A percentile compares a stretch with the other conserved stretches of the same genome.
These are phyloP conservation scores for Gracilariopsis chorda DNA, from an alignment of 23 red algal species.

Conservation along the genomic window DNA sequence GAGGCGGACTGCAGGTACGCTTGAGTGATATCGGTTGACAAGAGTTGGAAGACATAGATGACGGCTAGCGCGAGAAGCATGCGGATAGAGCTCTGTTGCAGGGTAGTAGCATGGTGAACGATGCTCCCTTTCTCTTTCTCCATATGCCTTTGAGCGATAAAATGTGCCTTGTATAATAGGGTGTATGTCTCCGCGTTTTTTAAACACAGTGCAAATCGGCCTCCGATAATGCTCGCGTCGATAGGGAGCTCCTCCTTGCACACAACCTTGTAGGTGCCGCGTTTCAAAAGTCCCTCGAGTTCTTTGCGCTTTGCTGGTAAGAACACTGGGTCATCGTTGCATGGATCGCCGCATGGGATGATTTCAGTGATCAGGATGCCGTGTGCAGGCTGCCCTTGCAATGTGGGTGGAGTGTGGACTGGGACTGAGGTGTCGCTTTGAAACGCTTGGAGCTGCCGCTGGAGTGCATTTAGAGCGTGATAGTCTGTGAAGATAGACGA, in stretches of 20 bases:
- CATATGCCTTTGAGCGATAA: constrained; percentile 11
- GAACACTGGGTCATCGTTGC: neutral
- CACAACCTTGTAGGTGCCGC: constrained; percentile 3
- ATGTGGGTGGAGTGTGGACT: neutral
- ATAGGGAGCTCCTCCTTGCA: neutral
- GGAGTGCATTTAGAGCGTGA: neutral
- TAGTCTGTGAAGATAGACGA: constrained; percentile 8
- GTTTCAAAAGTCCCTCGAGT: neutral
- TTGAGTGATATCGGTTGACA: constrained; percentile 26
- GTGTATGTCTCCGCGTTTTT: constrained; percentile 4
- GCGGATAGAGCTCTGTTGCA: neutral
- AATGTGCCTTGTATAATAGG: constrained; percentile 11
- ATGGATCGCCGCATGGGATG: neutral
- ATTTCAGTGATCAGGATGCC: constrained; percentile 16
- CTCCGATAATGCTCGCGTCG: constrained; percentile 20
- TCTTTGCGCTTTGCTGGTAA: neutral
- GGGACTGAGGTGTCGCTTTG: neutral
- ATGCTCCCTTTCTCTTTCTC: neutral
- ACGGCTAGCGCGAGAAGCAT: constrained; percentile 19
- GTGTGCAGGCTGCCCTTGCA: neutral
- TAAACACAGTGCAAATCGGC: constrained; percentile 11
- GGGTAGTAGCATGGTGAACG: constrained; percentile 22
- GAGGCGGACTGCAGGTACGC: constrained; percentile 42
- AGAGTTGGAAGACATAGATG: constrained; percentile 52
- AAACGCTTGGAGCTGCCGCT: neutral